phyloP scores from a whole-genome alignment of 352 stramenopile species.

The Globisporangium solare region DNA sequence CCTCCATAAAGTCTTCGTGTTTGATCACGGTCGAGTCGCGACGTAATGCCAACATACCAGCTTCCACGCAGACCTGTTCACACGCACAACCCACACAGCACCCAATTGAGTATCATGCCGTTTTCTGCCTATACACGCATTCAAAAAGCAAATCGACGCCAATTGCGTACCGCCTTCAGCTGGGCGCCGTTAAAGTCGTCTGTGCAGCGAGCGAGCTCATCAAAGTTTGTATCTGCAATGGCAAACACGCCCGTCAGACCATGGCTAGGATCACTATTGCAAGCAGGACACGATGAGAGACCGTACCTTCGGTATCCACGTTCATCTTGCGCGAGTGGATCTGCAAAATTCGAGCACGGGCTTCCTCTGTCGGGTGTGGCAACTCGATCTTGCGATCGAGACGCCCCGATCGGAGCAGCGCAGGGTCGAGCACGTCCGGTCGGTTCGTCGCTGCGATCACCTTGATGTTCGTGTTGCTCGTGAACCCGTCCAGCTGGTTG shows the following conservation, averaged over 20 bases:
- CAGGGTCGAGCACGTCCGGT: constrained; percentile 95
- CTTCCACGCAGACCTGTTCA: constrained; percentile 93
- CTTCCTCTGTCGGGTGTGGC: constrained; percentile 96
- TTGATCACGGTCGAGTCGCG: constrained; percentile 94
- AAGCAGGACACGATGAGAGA: background rate
- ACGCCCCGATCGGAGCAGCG: constrained; percentile 91
- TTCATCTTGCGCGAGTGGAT: constrained; percentile 99
- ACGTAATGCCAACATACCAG: constrained; percentile 97
- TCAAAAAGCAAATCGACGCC: background rate
- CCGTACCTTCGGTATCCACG: constrained; percentile 82
- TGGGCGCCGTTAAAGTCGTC: constrained; percentile 99
- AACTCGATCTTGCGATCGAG: constrained; percentile 97
- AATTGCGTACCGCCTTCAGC: constrained; percentile 89
- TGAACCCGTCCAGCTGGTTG: constrained; percentile 98
- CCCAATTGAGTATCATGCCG: background rate
- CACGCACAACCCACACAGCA: background rate
- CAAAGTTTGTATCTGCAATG: constrained; percentile 92
- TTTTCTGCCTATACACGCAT: background rate
- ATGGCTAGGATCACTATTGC: background rate
- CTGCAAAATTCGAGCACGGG: constrained; percentile 93
- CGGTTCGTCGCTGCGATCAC: constrained; percentile 98
- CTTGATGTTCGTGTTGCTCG: constrained; percentile 98
- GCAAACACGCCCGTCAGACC: background rate
- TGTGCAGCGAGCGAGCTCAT: constrained; percentile 95
- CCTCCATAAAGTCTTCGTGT: constrained; percentile 99